Conservation (phyloP, 1,284 basidiomycete species). For the Chiua sp. region DNA sequence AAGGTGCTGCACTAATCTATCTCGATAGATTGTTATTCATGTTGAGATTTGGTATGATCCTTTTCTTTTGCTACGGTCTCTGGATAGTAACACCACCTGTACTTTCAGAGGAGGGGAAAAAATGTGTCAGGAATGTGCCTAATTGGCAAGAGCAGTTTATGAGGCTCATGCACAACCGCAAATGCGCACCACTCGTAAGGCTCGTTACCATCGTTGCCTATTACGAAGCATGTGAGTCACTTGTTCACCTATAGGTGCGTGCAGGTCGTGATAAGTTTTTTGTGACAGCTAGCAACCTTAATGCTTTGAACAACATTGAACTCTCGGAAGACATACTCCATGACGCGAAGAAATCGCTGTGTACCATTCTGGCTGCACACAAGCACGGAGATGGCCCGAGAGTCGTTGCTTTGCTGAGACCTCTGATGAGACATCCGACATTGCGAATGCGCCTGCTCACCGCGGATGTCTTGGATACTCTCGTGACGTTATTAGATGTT, state of each 20-base stretch:
- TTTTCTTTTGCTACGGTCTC: background rate
- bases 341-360: slow-evolving; percentile 11
- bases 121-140: slow-evolving; percentile 18
- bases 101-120: slow-evolving; percentile 28
- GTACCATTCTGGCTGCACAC: slow-evolving; percentile 8
- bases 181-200: slow-evolving; percentile 16
- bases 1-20: slow-evolving; percentile 22
- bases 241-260: background rate
- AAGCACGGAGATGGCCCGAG: slow-evolving; percentile 23
- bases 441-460: slow-evolving; percentile 22
- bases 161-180: slow-evolving; percentile 11
- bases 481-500: slow-evolving; percentile 21
- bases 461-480: slow-evolving; percentile 16
- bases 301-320: background rate
- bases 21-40: slow-evolving; percentile 36
- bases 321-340: slow-evolving; percentile 7
- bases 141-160: slow-evolving; percentile 17
- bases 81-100: background rate
- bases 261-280: background rate
- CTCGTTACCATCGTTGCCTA: slow-evolving; percentile 31
- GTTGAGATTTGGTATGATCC: slow-evolving; percentile 27
- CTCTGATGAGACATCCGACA: slow-evolving; percentile 19
- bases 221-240: slow-evolving; percentile 28
- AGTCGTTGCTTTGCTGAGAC: slow-evolving; percentile 29
- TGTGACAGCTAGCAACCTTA: slow-evolving; percentile 11